Evolutionary conservation across 2,329 filamentous ascomycete genomes (phyloP), one percentile per base, ranked within the genome.

Genomic region (Sporothrix euskadiensis): DNA sequence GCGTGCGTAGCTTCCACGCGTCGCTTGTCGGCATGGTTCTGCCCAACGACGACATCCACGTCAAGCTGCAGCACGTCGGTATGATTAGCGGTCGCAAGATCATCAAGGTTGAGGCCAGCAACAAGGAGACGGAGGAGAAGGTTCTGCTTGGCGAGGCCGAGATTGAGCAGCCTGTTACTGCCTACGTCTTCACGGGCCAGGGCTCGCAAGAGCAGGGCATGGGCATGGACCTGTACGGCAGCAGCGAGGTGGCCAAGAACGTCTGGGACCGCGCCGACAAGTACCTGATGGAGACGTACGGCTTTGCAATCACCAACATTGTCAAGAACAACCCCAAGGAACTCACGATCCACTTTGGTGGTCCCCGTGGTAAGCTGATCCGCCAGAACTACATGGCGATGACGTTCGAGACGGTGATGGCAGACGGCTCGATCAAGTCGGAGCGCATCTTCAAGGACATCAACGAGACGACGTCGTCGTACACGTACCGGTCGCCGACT

Each of bases 401-500:
- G 96, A 98, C 95, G 66, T 99, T 98, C 83, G 96, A 99, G 86
- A 97, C 95, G n/a, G 94, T 99, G 71, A 92, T 92, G 74, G 85
- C 93, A 1, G 96, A 99, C 81, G 96, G 96, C 35, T 89, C 89
- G 49, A 94, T 97, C 85, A 98, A 98, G 84, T 98, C 96, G 0
- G 96, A 99, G 87, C 97, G 95, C 84, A 99, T 99, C 81, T 99
- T 99, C 89, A 98, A 99, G 86, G 94, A 97, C 79, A 94, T 99
- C 79, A 89, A 92, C 79, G 96, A 98, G 84, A 91, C 88, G 80
- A 98, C 95, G 1, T 93, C 92, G 6, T 98, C 93, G 0, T 99
- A 99, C 87, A 99, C 96, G 1, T 99, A 98, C 87, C 90, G 92
- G 74, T 99, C 96, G 14, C 96, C 96, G 1, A 97, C 93, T 2